Base-by-base conservation (phyloP, 164 flowering plant genomes). In the Malania oleifera region DNA sequence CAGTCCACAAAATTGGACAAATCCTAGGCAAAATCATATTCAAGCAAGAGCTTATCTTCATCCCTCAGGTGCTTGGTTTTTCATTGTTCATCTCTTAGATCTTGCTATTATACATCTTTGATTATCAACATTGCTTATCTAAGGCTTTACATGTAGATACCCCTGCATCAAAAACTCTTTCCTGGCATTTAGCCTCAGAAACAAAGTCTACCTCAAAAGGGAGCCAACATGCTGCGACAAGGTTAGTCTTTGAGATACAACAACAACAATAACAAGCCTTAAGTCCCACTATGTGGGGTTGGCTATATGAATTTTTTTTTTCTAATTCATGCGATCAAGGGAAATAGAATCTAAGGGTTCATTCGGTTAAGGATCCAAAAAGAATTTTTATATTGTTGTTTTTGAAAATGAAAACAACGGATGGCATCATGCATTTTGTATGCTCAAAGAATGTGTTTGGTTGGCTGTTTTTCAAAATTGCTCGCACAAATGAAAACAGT, bases 181-280 rank as follows among this genome's bases (percentile, higher is more conserved):
- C 91, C 15, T 93, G 99, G 99, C 97, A 93, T 73, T 74, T 93
- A 59, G 83, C 89, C 43, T 84, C 92, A 47, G 95, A 86, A 69
- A 78, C 86, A 4, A 85, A 78, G 64, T 67, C 95, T 49, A 62
- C 81, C 31, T 52, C 77, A 55, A 83, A 80, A 66, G 92, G 82
- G 38, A 31, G 63, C 49, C 40, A 75, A 55, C 60, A 65, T 38
- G 52, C 74, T 52, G 56, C 56, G 22, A 58, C 65, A 19, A 73
- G 81, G 91, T 82, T 62, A 60, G 69, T 58, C 46, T 39, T 20
- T 50, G 26, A 47, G 28, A n/a, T 55, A n/a, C n/a, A n/a, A n/a
- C n/a, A n/a, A n/a, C n/a, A n/a, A n/a, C n/a, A n/a, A n/a, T n/a
- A n/a, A n/a, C n/a, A n/a, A n/a, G n/a, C n/a, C n/a, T n/a, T n/a